Percentiles rank a stretch among this genome's conserved stretches.
Evolutionary conservation across 2,329 filamentous ascomycete species (phyloP).

Genomic region (Neofusicoccum laricinum): DNA sequence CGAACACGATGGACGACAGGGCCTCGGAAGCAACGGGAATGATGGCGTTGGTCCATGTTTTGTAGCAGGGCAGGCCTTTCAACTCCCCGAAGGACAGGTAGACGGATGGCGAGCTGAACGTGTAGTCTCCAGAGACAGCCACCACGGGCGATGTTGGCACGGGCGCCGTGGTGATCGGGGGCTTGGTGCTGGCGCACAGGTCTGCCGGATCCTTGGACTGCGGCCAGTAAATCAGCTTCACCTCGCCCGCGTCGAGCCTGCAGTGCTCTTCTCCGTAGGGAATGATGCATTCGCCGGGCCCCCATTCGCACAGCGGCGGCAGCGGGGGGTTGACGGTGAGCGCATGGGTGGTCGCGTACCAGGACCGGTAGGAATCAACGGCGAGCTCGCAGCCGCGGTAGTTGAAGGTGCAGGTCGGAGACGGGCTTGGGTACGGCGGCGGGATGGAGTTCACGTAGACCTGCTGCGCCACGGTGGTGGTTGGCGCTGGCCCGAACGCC

Average conservation of each 20-base stretch:
- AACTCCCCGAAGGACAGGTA: neutral
- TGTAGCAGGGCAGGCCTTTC: neutral
- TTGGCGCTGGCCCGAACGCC: neutral
- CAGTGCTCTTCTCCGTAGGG: neutral
- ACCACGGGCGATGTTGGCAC: neutral
- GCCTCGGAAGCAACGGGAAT: neutral
- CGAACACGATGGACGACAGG: neutral
- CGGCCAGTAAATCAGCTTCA: constrained; percentile 14
- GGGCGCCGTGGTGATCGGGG: neutral
- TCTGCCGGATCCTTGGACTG: neutral
- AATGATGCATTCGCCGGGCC: neutral
- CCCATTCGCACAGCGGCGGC: constrained; percentile 4
- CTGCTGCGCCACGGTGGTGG: neutral
- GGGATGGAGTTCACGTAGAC: neutral
- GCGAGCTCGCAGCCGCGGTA: constrained; percentile 8
- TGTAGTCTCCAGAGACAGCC: neutral
- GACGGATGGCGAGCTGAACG: constrained; percentile 5
- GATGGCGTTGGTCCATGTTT: neutral
- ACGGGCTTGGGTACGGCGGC: neutral
- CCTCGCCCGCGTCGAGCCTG: constrained; percentile 8
- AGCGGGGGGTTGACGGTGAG: neutral
- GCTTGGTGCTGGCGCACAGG: neutral
- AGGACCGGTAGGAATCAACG: neutral
- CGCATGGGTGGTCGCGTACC: neutral
- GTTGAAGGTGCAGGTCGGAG: constrained; percentile 14